phyloP scores from a whole-genome alignment of 345 rosid species.

The Raphanus sativus region DNA sequence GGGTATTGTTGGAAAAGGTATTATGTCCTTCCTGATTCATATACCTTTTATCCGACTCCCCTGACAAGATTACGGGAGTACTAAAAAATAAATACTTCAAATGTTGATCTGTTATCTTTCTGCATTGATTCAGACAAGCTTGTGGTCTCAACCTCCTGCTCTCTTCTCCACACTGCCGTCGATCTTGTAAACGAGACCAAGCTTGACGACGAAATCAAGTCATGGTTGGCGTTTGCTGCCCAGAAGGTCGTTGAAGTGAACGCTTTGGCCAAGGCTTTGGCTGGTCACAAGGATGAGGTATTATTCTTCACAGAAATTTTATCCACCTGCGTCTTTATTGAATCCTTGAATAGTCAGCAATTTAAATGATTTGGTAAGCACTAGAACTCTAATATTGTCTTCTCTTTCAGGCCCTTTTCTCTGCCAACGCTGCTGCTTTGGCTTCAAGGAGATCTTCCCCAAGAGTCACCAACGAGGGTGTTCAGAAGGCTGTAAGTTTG shows the following conservation, averaged over 20 bases:
- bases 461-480: constrained; percentile 87
- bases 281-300: constrained; percentile 92
- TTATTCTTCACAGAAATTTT: constrained; percentile 26
- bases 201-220: constrained; percentile 82
- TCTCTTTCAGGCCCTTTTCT: constrained; percentile 64
- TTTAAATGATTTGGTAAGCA: background rate
- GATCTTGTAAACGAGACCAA: constrained; percentile 90
- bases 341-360: background rate
- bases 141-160: constrained; percentile 95
- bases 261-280: constrained; percentile 89
- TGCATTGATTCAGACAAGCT: constrained; percentile 63
- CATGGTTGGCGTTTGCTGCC: constrained; percentile 99
- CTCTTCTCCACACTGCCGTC: constrained; percentile 97
- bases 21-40: background rate
- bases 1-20: constrained; percentile 92
- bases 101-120: constrained; percentile 11
- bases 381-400: background rate
- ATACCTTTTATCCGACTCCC: background rate
- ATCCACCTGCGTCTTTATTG: background rate
- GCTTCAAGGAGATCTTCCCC: constrained; percentile 93
- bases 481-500: constrained; percentile 88
- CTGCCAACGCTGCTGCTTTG: constrained; percentile 84
- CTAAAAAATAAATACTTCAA: background rate
- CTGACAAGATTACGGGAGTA: background rate
- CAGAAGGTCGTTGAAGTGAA: constrained; percentile 95